Evolutionary conservation across 2,329 filamentous ascomycete species (phyloP).

Genomic region (Fusarium sterilihyphosum): DNA sequence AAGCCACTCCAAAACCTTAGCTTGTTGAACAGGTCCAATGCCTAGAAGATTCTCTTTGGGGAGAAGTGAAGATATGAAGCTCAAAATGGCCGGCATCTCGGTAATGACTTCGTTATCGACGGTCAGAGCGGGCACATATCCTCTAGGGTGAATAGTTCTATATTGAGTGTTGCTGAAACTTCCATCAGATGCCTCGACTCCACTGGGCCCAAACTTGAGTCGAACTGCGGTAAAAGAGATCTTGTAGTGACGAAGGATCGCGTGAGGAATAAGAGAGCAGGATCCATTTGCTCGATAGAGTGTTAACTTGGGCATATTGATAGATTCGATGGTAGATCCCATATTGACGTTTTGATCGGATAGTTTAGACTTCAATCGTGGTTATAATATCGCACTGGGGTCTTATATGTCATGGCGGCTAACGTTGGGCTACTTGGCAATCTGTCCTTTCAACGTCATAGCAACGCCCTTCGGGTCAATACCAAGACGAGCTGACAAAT

Average conservation of each 20-base stretch:
- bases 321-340: not conserved
- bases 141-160: slow-evolving; percentile 43
- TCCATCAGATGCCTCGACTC: slow-evolving; percentile 44
- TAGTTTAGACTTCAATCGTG: rapidly evolving
- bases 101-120: slow-evolving; percentile 46
- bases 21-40: slow-evolving; percentile 18
- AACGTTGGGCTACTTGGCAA: not conserved
- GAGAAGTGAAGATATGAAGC: slow-evolving; percentile 44
- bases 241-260: slow-evolving; percentile 44
- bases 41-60: slow-evolving; percentile 38
- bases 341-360: not conserved
- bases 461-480: not conserved
- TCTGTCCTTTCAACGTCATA: slow-evolving; percentile 1
- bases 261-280: slow-evolving; percentile 45
- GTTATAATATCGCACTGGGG: rapidly evolving
- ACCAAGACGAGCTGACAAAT: slow-evolving; percentile 19
- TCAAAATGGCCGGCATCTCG: slow-evolving; percentile 48
- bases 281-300: slow-evolving; percentile 46
- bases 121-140: slow-evolving; percentile 46
- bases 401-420: not conserved
- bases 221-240: slow-evolving; percentile 39
- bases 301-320: slow-evolving; percentile 35
- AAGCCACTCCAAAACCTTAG: slow-evolving; percentile 47
- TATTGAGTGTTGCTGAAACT: slow-evolving; percentile 46
- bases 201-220: slow-evolving; percentile 31